Percentiles rank a stretch among this genome's conserved stretches.
phyloP scores from a whole-genome alignment of 169 alveolate genomes.

The Condylostoma magnum region DNA sequence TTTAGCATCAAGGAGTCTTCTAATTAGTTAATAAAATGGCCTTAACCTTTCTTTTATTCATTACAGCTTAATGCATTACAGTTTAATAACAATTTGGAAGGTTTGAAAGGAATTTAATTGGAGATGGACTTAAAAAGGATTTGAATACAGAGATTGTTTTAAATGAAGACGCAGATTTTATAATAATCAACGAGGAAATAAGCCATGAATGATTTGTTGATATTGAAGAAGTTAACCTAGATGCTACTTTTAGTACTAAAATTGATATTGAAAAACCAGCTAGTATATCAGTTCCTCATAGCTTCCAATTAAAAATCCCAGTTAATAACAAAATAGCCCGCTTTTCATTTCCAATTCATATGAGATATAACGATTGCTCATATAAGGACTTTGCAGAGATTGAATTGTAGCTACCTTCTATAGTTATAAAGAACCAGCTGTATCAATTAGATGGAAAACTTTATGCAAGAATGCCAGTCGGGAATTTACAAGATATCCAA shows the following conservation, averaged over 20 bases:
- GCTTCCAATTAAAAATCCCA: neutral
- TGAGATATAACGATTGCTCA: conserved; percentile 3
- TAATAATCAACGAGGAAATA: neutral
- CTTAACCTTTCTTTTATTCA: no score
- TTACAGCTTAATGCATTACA: no score
- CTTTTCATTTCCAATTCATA: conserved; percentile 12
- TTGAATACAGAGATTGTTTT: neutral
- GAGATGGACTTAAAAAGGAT: neutral
- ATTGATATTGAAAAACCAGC: conserved; percentile 7
- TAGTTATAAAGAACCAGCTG: no score
- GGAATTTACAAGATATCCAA: no score
- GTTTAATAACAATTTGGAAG: no score
- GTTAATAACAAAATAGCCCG: neutral
- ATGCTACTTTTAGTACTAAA: neutral
- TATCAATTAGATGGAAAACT: no score
- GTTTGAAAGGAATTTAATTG: neutral
- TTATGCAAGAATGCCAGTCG: no score
- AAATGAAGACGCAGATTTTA: neutral
- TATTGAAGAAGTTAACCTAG: neutral
- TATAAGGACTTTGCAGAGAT: no score
- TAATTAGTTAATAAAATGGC: no score
- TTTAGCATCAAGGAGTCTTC: no score
- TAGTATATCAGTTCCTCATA: neutral
- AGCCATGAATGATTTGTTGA: neutral
- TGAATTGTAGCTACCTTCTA: no score